Evolutionary conservation across 805 yeast species (phyloP), one percentile per base, ranked within the genome.

Genomic region (Ogataea thermomethanolica): DNA sequence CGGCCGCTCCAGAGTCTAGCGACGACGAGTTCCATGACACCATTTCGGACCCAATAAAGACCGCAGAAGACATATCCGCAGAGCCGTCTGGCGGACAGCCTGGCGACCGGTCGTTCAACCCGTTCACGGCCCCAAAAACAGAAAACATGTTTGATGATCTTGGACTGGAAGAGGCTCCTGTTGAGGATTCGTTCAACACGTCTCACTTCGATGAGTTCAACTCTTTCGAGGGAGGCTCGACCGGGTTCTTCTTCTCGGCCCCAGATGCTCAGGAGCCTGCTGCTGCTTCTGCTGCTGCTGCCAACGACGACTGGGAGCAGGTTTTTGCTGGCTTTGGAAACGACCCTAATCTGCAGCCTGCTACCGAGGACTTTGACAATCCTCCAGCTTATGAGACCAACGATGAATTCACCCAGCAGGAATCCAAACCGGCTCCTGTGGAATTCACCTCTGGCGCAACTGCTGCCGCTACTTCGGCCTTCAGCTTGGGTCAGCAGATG

Each of bases 291-390:
- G 70, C 70, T 24, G 70, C 73, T 4, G 70, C 70, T 20, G 71
- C 71, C 4, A 66, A 56, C 38, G 95, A 87, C 54, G 97, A 89
- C 60, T 89, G 97, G 97, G 96, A 89, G 55, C 90, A 87, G 64
- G 73, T 89, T 20, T 89, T 89, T 66, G 91, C 95, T 3, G 95
- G 95, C 0, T 84, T 86, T 58, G 90, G 91, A 12, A 83, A 82
- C 48, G 70, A 61, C 49, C 64, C 61, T 26, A 48, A 41, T 17
- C 21, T 55, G 38, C 48, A 54, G 23, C 47, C 45, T 1, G 26
- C 38, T 8, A 28, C 43, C 12, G 55, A 47, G n/a, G 38, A 38
- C 11, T 48, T 48, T 34, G 48, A 44, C 5, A 44, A 41, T 8
- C 54, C 54, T n/a, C 51, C 52, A 15, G 41, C 46, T 3, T 48